phyloP scores from a whole-genome alignment of 169 alveolate genomes.

The Babesia ovis region DNA sequence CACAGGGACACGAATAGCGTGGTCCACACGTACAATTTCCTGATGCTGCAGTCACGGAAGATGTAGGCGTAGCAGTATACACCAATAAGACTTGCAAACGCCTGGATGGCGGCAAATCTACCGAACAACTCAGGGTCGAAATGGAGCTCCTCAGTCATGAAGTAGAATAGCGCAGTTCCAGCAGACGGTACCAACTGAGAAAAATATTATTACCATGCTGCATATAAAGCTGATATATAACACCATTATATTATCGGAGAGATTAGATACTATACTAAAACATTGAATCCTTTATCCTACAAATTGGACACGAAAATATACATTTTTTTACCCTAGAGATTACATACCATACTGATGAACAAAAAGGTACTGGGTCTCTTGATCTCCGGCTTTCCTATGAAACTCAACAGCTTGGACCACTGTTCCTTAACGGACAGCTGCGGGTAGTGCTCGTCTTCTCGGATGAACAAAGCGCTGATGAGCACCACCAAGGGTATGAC shows the following conservation, averaged over 20 bases:
- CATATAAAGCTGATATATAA: background rate
- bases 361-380: constrained; percentile 55
- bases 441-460: constrained; percentile 57
- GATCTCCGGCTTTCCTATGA: constrained; percentile 57
- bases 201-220: no score
- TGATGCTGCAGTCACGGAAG: constrained; percentile 70
- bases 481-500: constrained; percentile 75
- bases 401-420: constrained; percentile 36
- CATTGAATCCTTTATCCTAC: background rate
- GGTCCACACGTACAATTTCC: constrained; percentile 75
- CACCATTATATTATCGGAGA: background rate
- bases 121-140: constrained; percentile 85
- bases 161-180: constrained; percentile 84
- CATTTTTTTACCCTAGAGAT: background rate
- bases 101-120: constrained; percentile 80
- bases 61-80: constrained; percentile 72
- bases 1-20: constrained; percentile 78
- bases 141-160: constrained; percentile 83
- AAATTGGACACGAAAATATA: background rate
- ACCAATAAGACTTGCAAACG: constrained; percentile 81
- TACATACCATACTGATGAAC: constrained; percentile 58
- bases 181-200: constrained; percentile 85
- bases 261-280: background rate
- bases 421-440: constrained; percentile 53
- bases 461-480: constrained; percentile 71